Evolutionary conservation across 2,329 filamentous ascomycete species (phyloP), one percentile per base, ranked within the genome.

Genomic region (Fusarium buharicum): DNA sequence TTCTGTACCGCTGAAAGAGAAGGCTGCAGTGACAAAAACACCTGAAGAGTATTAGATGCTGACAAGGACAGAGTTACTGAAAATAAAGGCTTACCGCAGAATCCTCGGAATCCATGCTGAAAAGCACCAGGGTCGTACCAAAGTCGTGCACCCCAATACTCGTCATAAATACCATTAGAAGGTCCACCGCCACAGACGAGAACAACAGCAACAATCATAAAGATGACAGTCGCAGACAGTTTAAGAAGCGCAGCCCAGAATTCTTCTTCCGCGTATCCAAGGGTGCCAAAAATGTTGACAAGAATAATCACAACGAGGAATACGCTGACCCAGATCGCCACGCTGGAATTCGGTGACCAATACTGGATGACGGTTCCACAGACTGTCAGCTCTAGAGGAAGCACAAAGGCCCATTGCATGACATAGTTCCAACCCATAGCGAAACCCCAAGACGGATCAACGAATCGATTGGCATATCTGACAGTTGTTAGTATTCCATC

Each of bases 1-100:
- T 71, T 92, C 90, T 0, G 89, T 91, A 13, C 89, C 90, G 14
- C 86, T 85, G 71, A 91, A 92, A 18, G 89, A 79, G 69, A 92
- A 92, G 4, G 89, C 89, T 4, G 90, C 89, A 2, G 86, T 91
- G 45, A 92, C 88, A 17, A 70, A 70, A 13, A 70, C 68, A 44
- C 66, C 66, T 69, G 3, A 0, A 1, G 3, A 2, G 10, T 1
- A 16, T 66, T 33, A 66, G 62, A 50, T 3, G 4, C 7, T 14
- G 1, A 8, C 1, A 1, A 3, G 0, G 2, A 8, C 2, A 1
- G 11, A 2, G 1, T 2, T 1, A 1, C 11, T 9, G 0, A 1
- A 1, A 3, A 0, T 24, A 8, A 1, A 18, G 2, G 8, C 47
- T 88, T 87, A 56, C 82, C 83, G 73, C 89, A 92, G 61, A 92